Percentiles rank a stretch among this genome's conserved stretches.
Conservation (phyloP, 108 stramenopile species). For the Nannochloropsis salina region DNA sequence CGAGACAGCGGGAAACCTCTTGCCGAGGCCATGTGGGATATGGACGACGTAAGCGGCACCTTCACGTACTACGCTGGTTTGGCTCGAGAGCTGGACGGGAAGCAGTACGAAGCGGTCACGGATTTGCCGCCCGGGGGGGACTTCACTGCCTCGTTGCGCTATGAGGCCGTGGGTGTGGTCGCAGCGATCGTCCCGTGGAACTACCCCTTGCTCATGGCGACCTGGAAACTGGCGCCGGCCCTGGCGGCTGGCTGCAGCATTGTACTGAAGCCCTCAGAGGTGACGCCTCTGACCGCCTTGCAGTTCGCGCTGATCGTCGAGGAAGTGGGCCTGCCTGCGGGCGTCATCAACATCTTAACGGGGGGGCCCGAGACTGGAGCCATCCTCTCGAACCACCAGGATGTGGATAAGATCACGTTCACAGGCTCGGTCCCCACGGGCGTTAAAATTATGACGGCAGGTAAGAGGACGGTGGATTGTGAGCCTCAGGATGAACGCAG, state of each 20-base stretch:
- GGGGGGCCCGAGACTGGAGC: constrained; percentile 24
- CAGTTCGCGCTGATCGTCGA: constrained; percentile 50
- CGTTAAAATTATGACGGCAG: constrained; percentile 33
- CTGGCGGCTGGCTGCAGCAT: constrained; percentile 79
- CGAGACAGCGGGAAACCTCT: constrained; percentile 71
- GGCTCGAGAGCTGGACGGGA: constrained; percentile 24
- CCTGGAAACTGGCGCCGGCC: constrained; percentile 67
- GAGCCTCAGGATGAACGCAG: too few species aligned
- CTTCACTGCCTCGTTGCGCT: constrained; percentile 49
- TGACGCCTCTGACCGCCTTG: constrained; percentile 65
- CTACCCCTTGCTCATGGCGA: constrained; percentile 71
- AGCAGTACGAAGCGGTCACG: constrained; percentile 25
- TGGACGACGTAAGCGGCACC: constrained; percentile 57
- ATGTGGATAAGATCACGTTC: constrained; percentile 28
- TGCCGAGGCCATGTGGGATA: constrained; percentile 65
- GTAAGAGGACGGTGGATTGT: background rate
- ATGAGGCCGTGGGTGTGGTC: constrained; percentile 72
- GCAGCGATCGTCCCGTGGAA: constrained; percentile 69
- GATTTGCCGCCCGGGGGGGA: background rate
- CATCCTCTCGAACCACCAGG: background rate
- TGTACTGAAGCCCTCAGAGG: constrained; percentile 79
- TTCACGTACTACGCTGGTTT: constrained; percentile 60
- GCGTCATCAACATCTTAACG: constrained; percentile 32
- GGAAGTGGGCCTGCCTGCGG: constrained; percentile 50
- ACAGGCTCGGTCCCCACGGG: constrained; percentile 31